These are phyloP conservation scores for Arthroderma uncinatum DNA, from an alignment of 2,329 filamentous ascomycete species.

Conservation along the genomic window DNA sequence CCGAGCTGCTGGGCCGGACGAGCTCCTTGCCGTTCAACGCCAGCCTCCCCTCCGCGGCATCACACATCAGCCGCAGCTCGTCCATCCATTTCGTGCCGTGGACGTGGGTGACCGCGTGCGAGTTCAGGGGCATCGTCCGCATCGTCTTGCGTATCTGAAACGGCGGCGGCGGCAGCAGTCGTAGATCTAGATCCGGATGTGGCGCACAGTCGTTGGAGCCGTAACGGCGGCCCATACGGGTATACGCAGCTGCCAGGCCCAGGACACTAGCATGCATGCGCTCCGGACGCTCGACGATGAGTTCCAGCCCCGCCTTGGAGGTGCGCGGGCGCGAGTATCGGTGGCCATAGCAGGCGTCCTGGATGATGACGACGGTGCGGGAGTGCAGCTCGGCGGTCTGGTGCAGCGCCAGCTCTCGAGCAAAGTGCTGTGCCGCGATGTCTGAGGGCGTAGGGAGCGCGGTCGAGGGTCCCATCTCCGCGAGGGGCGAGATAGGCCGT, in stretches of 20 bases:
- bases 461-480: constrained; percentile 11
- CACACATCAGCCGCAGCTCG: constrained; percentile 75
- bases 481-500: constrained; percentile 20
- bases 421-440: constrained; percentile 58
- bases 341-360: constrained; percentile 92
- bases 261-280: constrained; percentile 72
- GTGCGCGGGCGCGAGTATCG: constrained; percentile 75
- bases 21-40: constrained; percentile 69
- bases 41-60: constrained; percentile 64
- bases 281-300: constrained; percentile 89
- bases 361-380: constrained; percentile 70
- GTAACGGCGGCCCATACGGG: constrained; percentile 75
- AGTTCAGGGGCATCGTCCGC: constrained; percentile 58
- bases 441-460: constrained; percentile 38
- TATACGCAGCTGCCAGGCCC: constrained; percentile 77
- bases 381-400: constrained; percentile 36
- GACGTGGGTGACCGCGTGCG: constrained; percentile 73
- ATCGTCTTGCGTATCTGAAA: constrained; percentile 78
- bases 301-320: constrained; percentile 56
- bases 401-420: constrained; percentile 56
- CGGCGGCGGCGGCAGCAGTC: constrained; percentile 50
- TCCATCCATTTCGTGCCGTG: constrained; percentile 91
- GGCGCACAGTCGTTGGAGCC: constrained; percentile 58
- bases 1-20: constrained; percentile 44
- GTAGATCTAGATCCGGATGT: constrained; percentile 49